These are phyloP conservation scores for Bolboschoenus planiculmis DNA, from an alignment of 176 grass and related monocot genomes.

Conservation along the genomic window DNA sequence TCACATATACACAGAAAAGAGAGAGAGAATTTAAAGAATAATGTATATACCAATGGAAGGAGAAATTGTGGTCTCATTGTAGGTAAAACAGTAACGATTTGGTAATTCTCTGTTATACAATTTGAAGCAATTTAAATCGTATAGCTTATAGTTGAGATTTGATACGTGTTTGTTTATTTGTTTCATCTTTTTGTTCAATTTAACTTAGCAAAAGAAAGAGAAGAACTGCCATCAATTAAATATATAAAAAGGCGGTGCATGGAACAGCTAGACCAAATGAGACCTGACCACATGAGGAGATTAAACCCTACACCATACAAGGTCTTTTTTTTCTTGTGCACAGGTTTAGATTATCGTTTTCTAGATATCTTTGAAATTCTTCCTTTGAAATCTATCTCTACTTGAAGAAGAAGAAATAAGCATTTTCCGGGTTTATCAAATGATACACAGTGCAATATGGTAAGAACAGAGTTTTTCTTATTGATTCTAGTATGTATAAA, in stretches of 20 bases:
- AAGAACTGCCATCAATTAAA: constrained; percentile 58
- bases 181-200: not conserved
- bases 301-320: constrained; percentile 96
- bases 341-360: not conserved
- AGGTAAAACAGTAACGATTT: not conserved
- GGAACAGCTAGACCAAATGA: constrained; percentile 57
- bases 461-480: too few species aligned
- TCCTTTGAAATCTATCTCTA: too few species aligned
- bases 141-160: not conserved
- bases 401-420: too few species aligned
- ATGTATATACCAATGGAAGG: not conserved
- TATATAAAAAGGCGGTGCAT: constrained; percentile 52
- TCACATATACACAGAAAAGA: not conserved
- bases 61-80: not conserved
- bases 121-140: not conserved
- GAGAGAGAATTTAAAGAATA: not conserved
- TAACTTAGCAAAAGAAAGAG: constrained; percentile 41
- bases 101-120: not conserved
- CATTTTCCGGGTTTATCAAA: too few species aligned
- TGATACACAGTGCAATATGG: too few species aligned
- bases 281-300: constrained; percentile 82
- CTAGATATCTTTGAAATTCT: too few species aligned
- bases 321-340: constrained; percentile 25
- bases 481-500: too few species aligned
- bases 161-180: not conserved